A percentile compares a stretch with the other conserved stretches of the same genome.
Evolutionary conservation across 352 stramenopile species (phyloP).

Genomic region (Thalassiosira hispida): DNA sequence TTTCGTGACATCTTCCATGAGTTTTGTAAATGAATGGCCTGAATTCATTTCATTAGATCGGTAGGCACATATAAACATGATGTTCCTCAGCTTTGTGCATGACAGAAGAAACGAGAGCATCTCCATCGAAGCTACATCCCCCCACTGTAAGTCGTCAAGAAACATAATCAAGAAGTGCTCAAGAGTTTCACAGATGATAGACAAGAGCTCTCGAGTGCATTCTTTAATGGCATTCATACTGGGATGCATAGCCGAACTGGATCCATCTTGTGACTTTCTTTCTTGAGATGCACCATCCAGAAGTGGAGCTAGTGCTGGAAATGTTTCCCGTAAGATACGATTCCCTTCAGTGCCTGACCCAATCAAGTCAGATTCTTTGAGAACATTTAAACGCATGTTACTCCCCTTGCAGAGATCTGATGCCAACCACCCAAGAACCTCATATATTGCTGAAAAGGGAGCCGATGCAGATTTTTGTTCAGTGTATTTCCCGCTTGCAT

Average conservation of each 20-base stretch:
- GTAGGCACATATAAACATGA: slow-evolving; percentile 67
- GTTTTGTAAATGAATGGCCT: slow-evolving; percentile 31
- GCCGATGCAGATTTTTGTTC: slow-evolving; percentile 14
- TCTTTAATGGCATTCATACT: slow-evolving; percentile 25
- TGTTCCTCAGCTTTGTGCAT: slow-evolving; percentile 25
- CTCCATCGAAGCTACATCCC: slow-evolving; percentile 42
- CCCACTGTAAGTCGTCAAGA: slow-evolving; percentile 66
- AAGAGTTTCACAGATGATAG: not conserved
- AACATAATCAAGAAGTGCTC: slow-evolving; percentile 52
- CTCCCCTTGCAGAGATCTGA: not conserved
- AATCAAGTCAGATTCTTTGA: not conserved
- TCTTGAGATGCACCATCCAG: not conserved
- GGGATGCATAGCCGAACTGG: not conserved
- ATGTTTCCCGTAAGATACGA: not conserved
- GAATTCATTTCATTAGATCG: slow-evolving; percentile 47
- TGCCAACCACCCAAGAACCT: slow-evolving; percentile 16
- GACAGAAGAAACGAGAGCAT: slow-evolving; percentile 48
- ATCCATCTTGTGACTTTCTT: not conserved
- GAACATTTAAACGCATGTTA: not conserved
- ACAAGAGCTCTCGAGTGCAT: slow-evolving; percentile 10
- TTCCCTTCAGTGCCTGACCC: not conserved
- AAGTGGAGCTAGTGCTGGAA: slow-evolving; percentile 2
- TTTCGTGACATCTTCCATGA: not conserved
- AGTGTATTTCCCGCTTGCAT: slow-evolving; percentile 19
- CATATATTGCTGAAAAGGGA: slow-evolving; percentile 20